Percentiles rank a stretch among this genome's conserved stretches.
These are phyloP conservation scores for Aspergillus japonicus DNA, from an alignment of 2,329 filamentous ascomycete genomes.

Conservation along the genomic window DNA sequence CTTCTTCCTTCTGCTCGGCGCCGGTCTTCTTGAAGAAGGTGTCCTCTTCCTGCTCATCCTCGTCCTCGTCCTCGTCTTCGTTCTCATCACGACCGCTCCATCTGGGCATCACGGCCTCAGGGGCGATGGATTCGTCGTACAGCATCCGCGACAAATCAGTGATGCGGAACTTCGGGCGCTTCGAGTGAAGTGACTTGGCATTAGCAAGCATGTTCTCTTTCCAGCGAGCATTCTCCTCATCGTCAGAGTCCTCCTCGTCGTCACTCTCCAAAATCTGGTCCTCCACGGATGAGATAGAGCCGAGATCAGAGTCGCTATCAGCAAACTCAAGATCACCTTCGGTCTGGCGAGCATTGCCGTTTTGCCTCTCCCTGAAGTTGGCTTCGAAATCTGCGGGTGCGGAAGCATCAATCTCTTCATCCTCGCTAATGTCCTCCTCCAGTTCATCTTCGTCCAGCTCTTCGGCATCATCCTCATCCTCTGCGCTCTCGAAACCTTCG, in stretches of 20 bases:
- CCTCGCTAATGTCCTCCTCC: conserved; percentile 35
- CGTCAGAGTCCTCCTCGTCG: conserved; percentile 59
- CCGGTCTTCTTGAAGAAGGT: conserved; percentile 62
- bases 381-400: conserved; percentile 46
- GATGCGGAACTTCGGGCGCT: conserved; percentile 70
- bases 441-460: conserved; percentile 52
- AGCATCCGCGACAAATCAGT: conserved; percentile 82
- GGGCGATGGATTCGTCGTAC: conserved; percentile 78
- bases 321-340: conserved; percentile 83
- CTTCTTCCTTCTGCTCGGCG: conserved; percentile 47
- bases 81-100: conserved; percentile 74
- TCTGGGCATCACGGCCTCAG: conserved; percentile 70
- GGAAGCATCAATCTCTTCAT: conserved; percentile 38
- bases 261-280: conserved; percentile 56
- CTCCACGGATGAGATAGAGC: conserved; percentile 71
- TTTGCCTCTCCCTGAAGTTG: conserved; percentile 46
- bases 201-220: conserved; percentile 81
- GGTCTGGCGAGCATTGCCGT: conserved; percentile 55
- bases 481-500: conserved; percentile 49
- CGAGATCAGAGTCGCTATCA: conserved; percentile 94
- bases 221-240: conserved; percentile 75
- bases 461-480: conserved; percentile 51
- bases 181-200: conserved; percentile 69
- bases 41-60: conserved; percentile 64
- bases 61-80: conserved; percentile 50